phyloP scores from a whole-genome alignment of 148 eudicot genomes.

The Chenopodium album region DNA sequence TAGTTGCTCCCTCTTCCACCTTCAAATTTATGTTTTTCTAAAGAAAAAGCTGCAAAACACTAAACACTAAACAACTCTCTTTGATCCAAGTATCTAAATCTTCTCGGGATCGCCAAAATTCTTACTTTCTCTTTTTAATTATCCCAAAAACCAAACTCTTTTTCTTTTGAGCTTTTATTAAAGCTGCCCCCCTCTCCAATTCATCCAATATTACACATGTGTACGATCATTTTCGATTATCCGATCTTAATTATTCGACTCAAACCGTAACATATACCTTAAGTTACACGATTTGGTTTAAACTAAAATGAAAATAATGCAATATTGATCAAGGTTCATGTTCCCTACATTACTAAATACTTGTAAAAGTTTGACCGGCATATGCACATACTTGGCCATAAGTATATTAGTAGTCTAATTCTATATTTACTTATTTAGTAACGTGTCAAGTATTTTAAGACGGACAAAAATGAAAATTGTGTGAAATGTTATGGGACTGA shows the following conservation, averaged over 20 bases:
- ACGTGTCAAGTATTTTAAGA: too few species aligned
- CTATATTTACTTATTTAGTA: too few species aligned
- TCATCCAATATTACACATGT: not conserved
- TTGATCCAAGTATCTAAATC: slow-evolving; percentile 3
- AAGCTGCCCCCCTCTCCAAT: slow-evolving; percentile 6
- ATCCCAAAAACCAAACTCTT: slow-evolving; percentile 4
- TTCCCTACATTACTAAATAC: too few species aligned
- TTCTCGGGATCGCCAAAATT: slow-evolving; percentile 30
- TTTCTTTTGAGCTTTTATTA: slow-evolving; percentile 20
- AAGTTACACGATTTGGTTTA: too few species aligned
- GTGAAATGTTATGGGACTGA: too few species aligned
- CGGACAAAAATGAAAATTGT: too few species aligned
- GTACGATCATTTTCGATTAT: not conserved
- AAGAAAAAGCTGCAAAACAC: slow-evolving; percentile 21
- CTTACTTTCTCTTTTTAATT: not conserved
- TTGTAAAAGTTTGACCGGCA: too few species aligned
- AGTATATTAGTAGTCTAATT: too few species aligned
- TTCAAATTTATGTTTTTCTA: not conserved
- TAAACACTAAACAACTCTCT: not conserved
- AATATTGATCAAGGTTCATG: too few species aligned
- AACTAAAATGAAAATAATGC: too few species aligned
- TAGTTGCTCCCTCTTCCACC: slow-evolving; percentile 13
- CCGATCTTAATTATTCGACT: not conserved
- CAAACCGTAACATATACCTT: too few species aligned
- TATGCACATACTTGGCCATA: too few species aligned